Evolutionary conservation across 2,329 filamentous ascomycete species (phyloP), one percentile per base, ranked within the genome.

Genomic region (Colletotrichum simmondsii): DNA sequence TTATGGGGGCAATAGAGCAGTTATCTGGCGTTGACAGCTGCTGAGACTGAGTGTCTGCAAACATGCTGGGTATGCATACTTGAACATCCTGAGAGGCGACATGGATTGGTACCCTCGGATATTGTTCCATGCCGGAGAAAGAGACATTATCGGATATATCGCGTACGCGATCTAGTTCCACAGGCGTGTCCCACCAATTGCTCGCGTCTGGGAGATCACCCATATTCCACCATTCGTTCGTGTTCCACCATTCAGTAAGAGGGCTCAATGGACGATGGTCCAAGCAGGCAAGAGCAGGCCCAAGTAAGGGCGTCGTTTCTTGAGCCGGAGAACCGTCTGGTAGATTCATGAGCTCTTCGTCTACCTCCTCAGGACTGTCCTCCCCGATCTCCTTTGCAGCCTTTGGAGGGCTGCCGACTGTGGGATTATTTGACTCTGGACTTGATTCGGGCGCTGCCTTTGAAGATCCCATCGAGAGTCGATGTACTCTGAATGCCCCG

Each of bases 141-240:
- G 42, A 49, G 19, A 49, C 42, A 49, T 11, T 22, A 2, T 49
- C 42, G 8, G 42, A n/a, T n/a, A 49, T 49, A 49, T 49, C 19
- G 42, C 42, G 42, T 22, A 49, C 42, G 19, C 42, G 42, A 22
- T 49, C 42, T 49, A 49, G 19, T 7, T 11, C 42, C 42, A 49
- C 42, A 19, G 19, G 57, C 12, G 37, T 54, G 24, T 54, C 56
- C 65, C 56, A 68, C 65, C 65, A 68, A 19, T 53, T 53, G 12
- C 30, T 46, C n/a, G 37, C 19, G 22, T 16, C 26, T 24, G 65
- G 65, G 14, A 68, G 46, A 11, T 68, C 56, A 30, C 30, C 46
- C 65, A 68, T 61, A 30, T 42, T 68, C 65, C 65, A 68, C 65
- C 65, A 68, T 16, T 68, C 65, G 10, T 37, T 53, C 46, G 28